phyloP scores from a whole-genome alignment of 164 flowering plant species.

The Akebia trifoliata region DNA sequence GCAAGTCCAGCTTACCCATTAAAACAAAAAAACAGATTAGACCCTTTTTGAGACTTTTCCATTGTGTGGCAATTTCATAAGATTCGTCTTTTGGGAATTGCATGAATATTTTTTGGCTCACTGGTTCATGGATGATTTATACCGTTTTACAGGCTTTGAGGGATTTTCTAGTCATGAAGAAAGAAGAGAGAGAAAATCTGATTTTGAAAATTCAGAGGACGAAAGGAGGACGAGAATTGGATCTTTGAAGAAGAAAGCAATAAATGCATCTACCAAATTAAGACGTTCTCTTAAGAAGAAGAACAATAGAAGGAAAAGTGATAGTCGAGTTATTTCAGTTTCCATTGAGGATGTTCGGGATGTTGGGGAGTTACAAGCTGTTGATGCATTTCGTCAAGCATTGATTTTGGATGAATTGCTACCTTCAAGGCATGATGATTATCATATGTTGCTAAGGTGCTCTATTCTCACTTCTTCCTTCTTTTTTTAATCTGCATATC shows the following conservation, averaged over 20 bases:
- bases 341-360: constrained; percentile 85
- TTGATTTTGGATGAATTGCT: constrained; percentile 74
- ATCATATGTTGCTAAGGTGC: constrained; percentile 86
- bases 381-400: constrained; percentile 77
- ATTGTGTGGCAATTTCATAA: no score
- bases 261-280: constrained; percentile 75
- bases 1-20: no score
- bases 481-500: background rate
- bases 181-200: constrained; percentile 67
- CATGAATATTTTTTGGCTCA: background rate
- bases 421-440: constrained; percentile 71
- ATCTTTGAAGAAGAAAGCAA: constrained; percentile 72
- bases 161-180: constrained; percentile 49
- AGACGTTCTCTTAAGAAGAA: constrained; percentile 83
- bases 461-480: background rate
- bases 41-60: no score
- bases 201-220: constrained; percentile 82
- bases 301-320: constrained; percentile 54
- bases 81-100: background rate
- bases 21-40: no score
- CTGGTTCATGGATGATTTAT: background rate
- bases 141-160: constrained; percentile 39
- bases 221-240: constrained; percentile 80
- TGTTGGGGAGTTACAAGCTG: constrained; percentile 71
- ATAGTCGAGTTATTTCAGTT: constrained; percentile 62